These are phyloP conservation scores for Pleodorina starrii DNA, from an alignment of 139 green algal genomes.

Conservation along the genomic window DNA sequence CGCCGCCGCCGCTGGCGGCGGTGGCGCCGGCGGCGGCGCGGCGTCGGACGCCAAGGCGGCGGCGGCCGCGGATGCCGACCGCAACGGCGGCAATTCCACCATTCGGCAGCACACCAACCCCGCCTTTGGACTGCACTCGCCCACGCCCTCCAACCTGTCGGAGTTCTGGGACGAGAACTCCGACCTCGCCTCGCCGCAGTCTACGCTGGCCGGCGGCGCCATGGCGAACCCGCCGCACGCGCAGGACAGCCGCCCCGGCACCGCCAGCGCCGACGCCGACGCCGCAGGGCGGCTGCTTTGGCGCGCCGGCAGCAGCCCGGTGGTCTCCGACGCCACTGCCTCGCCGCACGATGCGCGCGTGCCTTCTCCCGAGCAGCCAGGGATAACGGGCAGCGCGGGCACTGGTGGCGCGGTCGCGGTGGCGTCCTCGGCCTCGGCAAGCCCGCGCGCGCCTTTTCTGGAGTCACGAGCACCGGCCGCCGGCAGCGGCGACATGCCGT, in stretches of 20 bases:
- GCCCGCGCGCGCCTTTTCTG: no score
- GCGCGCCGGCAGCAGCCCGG: neutral
- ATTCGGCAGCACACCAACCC: slow-evolving; percentile 32
- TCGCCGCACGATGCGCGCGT: neutral
- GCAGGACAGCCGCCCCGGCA: neutral
- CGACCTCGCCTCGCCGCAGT: slow-evolving; percentile 9
- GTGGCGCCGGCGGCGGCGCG: no score
- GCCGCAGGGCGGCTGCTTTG: neutral
- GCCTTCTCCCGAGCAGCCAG: neutral
- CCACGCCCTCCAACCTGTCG: slow-evolving; percentile 39
- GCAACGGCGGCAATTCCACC: neutral
- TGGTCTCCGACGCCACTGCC: neutral
- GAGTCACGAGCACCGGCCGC: neutral
- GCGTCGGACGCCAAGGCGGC: neutral
- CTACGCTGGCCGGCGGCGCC: neutral
- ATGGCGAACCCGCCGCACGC: neutral
- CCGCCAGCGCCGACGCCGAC: neutral
- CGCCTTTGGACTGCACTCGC: slow-evolving; percentile 43
- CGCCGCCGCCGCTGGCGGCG: neutral
- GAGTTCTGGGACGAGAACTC: slow-evolving; percentile 40
- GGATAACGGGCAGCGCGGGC: neutral
- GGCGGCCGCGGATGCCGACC: no score
- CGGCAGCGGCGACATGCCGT: neutral
- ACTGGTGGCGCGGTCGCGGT: neutral
- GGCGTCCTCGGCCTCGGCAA: neutral